Evolutionary conservation across 2,329 filamentous ascomycete genomes (phyloP), one percentile per base, ranked within the genome.

Genomic region (Colletotrichum cordylinicola): DNA sequence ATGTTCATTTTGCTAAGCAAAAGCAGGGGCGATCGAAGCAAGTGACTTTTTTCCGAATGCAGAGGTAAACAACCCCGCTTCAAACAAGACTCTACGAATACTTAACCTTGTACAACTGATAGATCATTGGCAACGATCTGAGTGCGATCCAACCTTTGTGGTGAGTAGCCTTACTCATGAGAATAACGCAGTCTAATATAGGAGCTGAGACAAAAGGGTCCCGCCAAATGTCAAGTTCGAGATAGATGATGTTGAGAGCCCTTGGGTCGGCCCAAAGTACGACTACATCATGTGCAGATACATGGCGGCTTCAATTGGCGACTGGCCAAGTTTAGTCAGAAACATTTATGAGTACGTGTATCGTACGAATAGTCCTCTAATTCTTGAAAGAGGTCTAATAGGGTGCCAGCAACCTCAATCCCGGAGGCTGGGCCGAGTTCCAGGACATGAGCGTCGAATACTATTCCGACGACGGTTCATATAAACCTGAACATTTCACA

Each of bases 281-380:
- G 83, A 85, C 76, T 86, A 80, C 67, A 84, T 87, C 70, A 85
- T 86, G 68, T 79, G 81, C 2, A 82, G 86, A 0, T 82, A 81
- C 71, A 78, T 86, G 72, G 69, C 80, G 5, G 82, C 80, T 8
- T 80, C 78, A 31, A 82, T 87, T 62, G 75, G 78, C 8, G 81
- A 85, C 78, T 84, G 81, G 81, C 78, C 77, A 4, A 78, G 71
- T 43, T 70, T 81, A 5, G 78, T 80, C 27, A 70, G 58, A 21
- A 79, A 72, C n/a, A 72, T 79, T 16, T 80, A 79, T 75, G 77
- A 81, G 80, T 81, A 52, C 3, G 66, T 48, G 4, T 16, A 6
- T 64, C 12, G 13, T 33, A 15, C n/a, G 6, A 3, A 21, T 16
- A 15, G 2, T 37, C n/a, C 9, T 15, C 8, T 33, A 10, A 37